phyloP scores from a whole-genome alignment of 1,284 basidiomycete species.

The Ustilago cynodontis region DNA sequence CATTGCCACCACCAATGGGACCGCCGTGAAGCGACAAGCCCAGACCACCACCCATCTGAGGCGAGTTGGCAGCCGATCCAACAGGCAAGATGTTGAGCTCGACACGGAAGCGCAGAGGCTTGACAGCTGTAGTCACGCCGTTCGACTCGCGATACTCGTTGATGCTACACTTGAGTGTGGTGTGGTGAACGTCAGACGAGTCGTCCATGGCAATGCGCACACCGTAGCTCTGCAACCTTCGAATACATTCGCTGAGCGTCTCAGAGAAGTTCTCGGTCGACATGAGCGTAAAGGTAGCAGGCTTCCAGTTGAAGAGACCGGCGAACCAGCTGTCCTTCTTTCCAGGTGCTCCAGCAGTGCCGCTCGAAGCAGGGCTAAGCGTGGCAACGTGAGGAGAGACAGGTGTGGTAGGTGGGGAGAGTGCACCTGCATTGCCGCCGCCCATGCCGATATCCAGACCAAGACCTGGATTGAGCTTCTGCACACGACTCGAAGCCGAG shows the following conservation, averaged over 20 bases:
- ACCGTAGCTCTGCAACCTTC: conserved; percentile 79
- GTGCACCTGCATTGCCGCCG: conserved; percentile 7
- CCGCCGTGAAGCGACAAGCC: conserved; percentile 33
- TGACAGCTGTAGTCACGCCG: conserved; percentile 45
- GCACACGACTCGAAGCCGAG: conserved; percentile 36
- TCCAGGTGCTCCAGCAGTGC: conserved; percentile 25
- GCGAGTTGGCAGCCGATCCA: conserved; percentile 48
- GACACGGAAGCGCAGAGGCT: conserved; percentile 66
- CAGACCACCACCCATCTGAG: conserved; percentile 32
- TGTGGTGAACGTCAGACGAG: conserved; percentile 55
- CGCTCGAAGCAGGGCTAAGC: conserved; percentile 13
- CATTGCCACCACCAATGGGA: conserved; percentile 13
- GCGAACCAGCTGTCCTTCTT: conserved; percentile 85
- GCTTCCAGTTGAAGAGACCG: conserved; percentile 87
- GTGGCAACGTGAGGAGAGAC: conserved; percentile 19
- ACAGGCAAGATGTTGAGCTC: conserved; percentile 65
- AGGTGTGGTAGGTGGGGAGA: conserved; percentile 40
- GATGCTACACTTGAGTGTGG: conserved; percentile 57
- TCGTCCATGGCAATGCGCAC: conserved; percentile 78
- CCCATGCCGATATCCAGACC: conserved; percentile 51
- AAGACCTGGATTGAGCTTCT: conserved; percentile 60
- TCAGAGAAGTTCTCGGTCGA: conserved; percentile 74
- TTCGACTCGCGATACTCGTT: conserved; percentile 55
- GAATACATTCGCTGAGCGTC: conserved; percentile 77
- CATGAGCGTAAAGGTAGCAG: conserved; percentile 74